Percentiles rank a stretch among this genome's conserved stretches.
Conservation (phyloP, 108 stramenopile genomes). For the Nitzschia sp. region DNA sequence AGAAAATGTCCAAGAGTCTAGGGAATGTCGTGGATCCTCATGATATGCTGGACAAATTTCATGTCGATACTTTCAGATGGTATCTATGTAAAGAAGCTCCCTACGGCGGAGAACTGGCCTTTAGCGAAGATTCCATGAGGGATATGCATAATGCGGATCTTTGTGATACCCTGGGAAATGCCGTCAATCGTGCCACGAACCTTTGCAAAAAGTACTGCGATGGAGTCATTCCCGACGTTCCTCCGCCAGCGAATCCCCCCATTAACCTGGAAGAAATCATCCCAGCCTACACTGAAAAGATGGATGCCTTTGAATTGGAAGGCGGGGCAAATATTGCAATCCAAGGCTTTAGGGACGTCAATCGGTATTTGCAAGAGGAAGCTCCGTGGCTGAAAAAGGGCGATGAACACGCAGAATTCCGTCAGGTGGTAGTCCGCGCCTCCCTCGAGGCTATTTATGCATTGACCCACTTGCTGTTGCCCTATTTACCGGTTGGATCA, state of each 20-base stretch:
- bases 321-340: constrained; percentile 78
- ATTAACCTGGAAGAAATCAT: constrained; percentile 71
- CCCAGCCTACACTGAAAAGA: constrained; percentile 59
- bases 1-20: constrained; percentile 98
- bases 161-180: constrained; percentile 94
- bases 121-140: constrained; percentile 79
- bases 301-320: constrained; percentile 79
- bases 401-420: constrained; percentile 75
- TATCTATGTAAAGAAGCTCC: constrained; percentile 92
- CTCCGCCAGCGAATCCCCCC: constrained; percentile 28
- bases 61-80: constrained; percentile 95
- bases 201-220: constrained; percentile 88
- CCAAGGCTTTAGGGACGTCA: constrained; percentile 84
- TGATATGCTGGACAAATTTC: constrained; percentile 86
- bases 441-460: constrained; percentile 94
- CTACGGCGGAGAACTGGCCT: constrained; percentile 92
- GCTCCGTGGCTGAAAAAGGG: constrained; percentile 97
- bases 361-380: constrained; percentile 91
- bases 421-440: constrained; percentile 85
- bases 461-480: constrained; percentile 88
- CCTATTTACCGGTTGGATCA: constrained; percentile 89
- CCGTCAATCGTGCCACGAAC: constrained; percentile 94
- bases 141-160: constrained; percentile 96
- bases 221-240: constrained; percentile 80
- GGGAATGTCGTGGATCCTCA: constrained; percentile 99